Percentiles rank a stretch among this genome's conserved stretches.
phyloP scores from a whole-genome alignment of 768 basidiomycete genomes.

The Phlebiopsis flavidoalba region DNA sequence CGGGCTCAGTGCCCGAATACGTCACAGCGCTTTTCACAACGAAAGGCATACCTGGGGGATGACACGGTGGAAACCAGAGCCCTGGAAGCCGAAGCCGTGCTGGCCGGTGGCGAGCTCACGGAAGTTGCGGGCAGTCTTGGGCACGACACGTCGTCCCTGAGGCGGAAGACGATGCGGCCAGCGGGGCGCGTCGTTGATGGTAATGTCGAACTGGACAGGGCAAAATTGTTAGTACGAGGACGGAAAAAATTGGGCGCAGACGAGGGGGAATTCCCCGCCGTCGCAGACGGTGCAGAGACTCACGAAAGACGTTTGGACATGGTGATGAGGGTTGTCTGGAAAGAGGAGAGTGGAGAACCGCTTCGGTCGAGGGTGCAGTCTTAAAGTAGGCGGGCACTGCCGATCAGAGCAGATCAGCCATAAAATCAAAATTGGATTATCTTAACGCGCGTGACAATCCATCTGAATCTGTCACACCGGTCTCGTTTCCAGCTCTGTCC shows the following conservation, averaged over 20 bases:
- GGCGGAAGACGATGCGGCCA: constrained; percentile 49
- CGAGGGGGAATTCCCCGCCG: background rate
- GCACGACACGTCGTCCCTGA: constrained; percentile 47
- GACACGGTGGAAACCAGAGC: constrained; percentile 54
- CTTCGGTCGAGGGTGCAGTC: background rate
- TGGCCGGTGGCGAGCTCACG: constrained; percentile 49
- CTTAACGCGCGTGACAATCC: constrained; percentile 11
- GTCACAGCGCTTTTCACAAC: background rate
- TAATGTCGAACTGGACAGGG: constrained; percentile 25
- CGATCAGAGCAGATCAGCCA: constrained; percentile 13
- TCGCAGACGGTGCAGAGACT: constrained; percentile 12
- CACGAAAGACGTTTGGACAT: constrained; percentile 31
- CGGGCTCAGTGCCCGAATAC: background rate
- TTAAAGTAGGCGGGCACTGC: constrained; percentile 11
- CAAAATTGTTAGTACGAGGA: background rate
- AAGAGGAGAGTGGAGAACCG: constrained; percentile 9
- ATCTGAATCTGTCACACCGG: background rate
- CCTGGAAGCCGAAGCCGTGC: constrained; percentile 42
- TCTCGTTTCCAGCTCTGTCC: background rate
- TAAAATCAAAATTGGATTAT: constrained; percentile 11
- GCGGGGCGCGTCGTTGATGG: constrained; percentile 23
- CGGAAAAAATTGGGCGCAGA: background rate
- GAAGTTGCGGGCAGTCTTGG: constrained; percentile 49
- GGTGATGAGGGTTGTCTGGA: constrained; percentile 5
- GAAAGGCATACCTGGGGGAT: constrained; percentile 49